Evolutionary conservation across 768 basidiomycete genomes (phyloP).

Genomic region (Auriscalpium vulgare): DNA sequence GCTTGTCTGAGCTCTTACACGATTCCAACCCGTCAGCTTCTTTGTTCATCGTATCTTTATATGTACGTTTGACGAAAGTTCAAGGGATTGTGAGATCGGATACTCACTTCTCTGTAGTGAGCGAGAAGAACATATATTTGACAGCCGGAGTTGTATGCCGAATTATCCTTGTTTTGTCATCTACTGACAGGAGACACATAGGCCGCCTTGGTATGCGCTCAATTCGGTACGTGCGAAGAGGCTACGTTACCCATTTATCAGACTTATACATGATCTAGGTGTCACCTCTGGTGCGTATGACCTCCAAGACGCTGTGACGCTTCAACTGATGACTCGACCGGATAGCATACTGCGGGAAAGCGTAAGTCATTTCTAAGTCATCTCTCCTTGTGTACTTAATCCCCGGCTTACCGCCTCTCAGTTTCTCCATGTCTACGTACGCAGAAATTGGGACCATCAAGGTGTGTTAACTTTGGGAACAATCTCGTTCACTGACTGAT

Average conservation of each 20-base stretch:
- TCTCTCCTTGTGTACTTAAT: too few relatives aligned
- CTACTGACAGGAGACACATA: conserved; percentile 13
- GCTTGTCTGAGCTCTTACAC: conserved; percentile 33
- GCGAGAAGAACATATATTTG: conserved; percentile 37
- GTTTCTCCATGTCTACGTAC: not conserved
- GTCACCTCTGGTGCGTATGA: conserved; percentile 17
- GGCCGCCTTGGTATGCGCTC: conserved; percentile 39
- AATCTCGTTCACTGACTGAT: not conserved
- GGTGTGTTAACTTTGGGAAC: not conserved
- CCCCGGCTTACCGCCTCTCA: not conserved
- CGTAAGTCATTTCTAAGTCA: not conserved
- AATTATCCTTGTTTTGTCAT: not conserved
- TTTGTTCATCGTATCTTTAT: conserved; percentile 17
- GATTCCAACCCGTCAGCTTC: conserved; percentile 1
- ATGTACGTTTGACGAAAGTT: conserved; percentile 2
- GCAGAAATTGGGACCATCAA: not conserved
- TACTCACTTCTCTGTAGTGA: conserved; percentile 28
- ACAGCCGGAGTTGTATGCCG: conserved; percentile 34
- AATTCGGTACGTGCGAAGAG: conserved; percentile 34
- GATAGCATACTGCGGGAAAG: not conserved
- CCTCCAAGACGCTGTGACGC: conserved; percentile 25
- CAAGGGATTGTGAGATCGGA: not conserved
- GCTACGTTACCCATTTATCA: not conserved
- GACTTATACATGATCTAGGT: too few relatives aligned
- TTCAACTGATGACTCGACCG: not conserved